phyloP scores from a whole-genome alignment of 2,329 filamentous ascomycete genomes.

The Acarospora socialis region DNA sequence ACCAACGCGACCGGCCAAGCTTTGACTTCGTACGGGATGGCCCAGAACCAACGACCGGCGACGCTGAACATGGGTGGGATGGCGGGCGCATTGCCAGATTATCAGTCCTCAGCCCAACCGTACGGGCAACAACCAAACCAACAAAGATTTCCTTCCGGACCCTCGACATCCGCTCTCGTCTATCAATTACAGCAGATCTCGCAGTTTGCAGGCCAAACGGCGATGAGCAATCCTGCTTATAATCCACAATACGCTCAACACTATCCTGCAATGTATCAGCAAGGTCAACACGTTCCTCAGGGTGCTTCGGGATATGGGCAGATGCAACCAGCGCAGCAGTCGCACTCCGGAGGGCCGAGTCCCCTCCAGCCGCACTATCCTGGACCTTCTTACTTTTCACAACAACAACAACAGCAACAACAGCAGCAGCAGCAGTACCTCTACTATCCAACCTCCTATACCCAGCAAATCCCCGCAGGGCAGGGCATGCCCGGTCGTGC shows the following conservation, averaged over 20 bases:
- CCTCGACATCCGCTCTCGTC: slow-evolving; percentile 8
- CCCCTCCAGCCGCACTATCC: slow-evolving; percentile 9
- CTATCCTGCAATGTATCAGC: slow-evolving; percentile 15
- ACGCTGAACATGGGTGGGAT: slow-evolving; percentile 18
- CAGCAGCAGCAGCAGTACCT: slow-evolving; percentile 4
- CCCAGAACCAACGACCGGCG: slow-evolving; percentile 4
- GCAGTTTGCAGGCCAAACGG: slow-evolving; percentile 17
- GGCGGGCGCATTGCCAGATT: slow-evolving; percentile 16
- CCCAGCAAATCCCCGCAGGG: slow-evolving; percentile 8
- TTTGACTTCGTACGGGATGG: slow-evolving; percentile 10
- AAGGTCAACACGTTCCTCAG: slow-evolving; percentile 8
- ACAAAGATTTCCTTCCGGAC: slow-evolving; percentile 13
- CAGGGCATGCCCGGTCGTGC: slow-evolving; percentile 1
- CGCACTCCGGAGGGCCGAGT: slow-evolving; percentile 7
- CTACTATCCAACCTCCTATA: slow-evolving; percentile 12
- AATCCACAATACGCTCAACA: slow-evolving; percentile 6
- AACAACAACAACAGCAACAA: slow-evolving; percentile 7
- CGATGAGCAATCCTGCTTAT: slow-evolving; percentile 10
- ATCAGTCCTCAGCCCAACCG: slow-evolving; percentile 9
- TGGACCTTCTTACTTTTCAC: slow-evolving; percentile 7
- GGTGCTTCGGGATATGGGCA: slow-evolving; percentile 3
- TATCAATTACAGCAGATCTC: slow-evolving; percentile 16
- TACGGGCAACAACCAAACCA: slow-evolving; percentile 11
- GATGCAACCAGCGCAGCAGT: slow-evolving; percentile 3
- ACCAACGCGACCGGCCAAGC: slow-evolving; percentile 11